Evolutionary conservation across 2,329 filamentous ascomycete species (phyloP).

Genomic region (Fusarium napiforme): DNA sequence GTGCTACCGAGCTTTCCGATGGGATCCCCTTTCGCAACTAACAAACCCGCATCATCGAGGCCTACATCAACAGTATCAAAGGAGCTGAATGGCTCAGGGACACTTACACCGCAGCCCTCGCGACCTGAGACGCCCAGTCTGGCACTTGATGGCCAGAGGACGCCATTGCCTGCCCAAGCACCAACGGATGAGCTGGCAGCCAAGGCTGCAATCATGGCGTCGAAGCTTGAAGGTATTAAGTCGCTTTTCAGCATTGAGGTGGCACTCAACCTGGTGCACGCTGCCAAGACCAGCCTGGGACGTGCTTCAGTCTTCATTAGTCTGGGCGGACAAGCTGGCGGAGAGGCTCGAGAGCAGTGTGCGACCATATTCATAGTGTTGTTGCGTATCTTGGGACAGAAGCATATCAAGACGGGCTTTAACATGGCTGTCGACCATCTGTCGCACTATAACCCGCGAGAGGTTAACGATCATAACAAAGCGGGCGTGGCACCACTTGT

Average conservation of each 20-base stretch:
- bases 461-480: constrained; percentile 76
- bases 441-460: constrained; percentile 88
- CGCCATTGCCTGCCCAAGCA: constrained; percentile 67
- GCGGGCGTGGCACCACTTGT: constrained; percentile 88
- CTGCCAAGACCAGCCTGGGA: constrained; percentile 87
- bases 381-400: constrained; percentile 83
- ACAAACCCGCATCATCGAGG: constrained; percentile 49
- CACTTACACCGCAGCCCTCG: constrained; percentile 54
- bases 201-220: constrained; percentile 98
- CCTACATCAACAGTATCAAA: constrained; percentile 24
- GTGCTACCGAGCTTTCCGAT: constrained; percentile 78
- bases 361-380: constrained; percentile 87
- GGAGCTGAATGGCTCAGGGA: constrained; percentile 44
- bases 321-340: constrained; percentile 81
- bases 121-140: constrained; percentile 62
- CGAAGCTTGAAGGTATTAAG: constrained; percentile 91
- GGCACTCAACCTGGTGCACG: constrained; percentile 87
- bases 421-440: constrained; percentile 92
- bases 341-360: constrained; percentile 88
- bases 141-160: constrained; percentile 53
- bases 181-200: constrained; percentile 93
- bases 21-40: constrained; percentile 66
- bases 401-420: constrained; percentile 93
- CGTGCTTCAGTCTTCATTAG: constrained; percentile 84
- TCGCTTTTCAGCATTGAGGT: constrained; percentile 97